These are phyloP conservation scores for Umbelopsis sp. DNA, from an alignment of 192 early-diverging fungal species.

Conservation along the genomic window DNA sequence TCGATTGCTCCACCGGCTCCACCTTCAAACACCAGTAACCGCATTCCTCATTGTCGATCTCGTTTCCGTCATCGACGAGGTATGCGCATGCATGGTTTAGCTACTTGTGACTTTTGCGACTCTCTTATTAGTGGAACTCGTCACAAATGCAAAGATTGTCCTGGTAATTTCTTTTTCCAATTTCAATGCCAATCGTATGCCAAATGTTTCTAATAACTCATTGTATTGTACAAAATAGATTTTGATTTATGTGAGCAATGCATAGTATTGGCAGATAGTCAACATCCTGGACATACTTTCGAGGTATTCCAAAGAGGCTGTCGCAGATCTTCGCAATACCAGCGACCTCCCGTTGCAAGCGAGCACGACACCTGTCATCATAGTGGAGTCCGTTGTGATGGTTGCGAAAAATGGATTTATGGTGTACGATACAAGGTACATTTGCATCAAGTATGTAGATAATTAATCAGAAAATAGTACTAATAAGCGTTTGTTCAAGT, in stretches of 20 bases:
- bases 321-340: neutral
- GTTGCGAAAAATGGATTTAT: slow-evolving; percentile 42
- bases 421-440: slow-evolving; percentile 57
- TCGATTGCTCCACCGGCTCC: neutral
- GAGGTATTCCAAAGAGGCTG: neutral
- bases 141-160: slow-evolving; percentile 62
- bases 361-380: slow-evolving; percentile 32
- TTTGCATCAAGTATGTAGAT: no score
- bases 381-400: slow-evolving; percentile 49
- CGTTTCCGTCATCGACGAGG: neutral
- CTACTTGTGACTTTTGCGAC: slow-evolving; percentile 59
- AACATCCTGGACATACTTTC: slow-evolving; percentile 51
- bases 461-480: neutral
- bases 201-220: neutral
- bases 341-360: neutral
- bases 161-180: slow-evolving; percentile 6
- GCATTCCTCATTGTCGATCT: neutral
- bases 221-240: slow-evolving; percentile 42
- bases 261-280: slow-evolving; percentile 40
- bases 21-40: neutral
- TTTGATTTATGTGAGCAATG: slow-evolving; percentile 64
- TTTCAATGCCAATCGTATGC: neutral
- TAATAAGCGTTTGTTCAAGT: slow-evolving; percentile 32
- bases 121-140: slow-evolving; percentile 53
- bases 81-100: slow-evolving; percentile 1